Evolutionary conservation across 495 filamentous ascomycete genomes (phyloP).

Genomic region (Neurospora sp.): DNA sequence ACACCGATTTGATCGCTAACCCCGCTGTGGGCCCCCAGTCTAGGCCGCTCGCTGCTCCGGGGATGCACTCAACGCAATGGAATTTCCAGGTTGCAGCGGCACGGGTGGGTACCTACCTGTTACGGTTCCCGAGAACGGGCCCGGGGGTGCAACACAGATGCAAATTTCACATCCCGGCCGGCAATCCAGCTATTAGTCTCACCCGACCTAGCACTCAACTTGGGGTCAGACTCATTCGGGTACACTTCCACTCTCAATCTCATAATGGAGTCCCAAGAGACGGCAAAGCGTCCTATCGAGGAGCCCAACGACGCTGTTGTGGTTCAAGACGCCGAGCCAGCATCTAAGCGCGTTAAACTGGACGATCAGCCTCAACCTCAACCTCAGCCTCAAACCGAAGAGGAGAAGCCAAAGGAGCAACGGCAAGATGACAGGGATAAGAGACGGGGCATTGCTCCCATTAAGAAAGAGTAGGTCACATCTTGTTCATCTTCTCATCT

Average conservation of each 20-base stretch:
- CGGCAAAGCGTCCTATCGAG: conserved; percentile 10
- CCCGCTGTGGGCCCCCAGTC: background rate
- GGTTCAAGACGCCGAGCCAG: conserved; percentile 28
- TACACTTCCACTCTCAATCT: background rate
- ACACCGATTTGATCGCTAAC: background rate
- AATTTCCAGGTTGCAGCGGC: background rate
- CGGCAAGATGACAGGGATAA: conserved; percentile 34
- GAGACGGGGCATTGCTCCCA: conserved; percentile 55
- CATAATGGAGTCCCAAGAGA: conserved; percentile 14
- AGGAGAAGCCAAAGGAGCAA: background rate
- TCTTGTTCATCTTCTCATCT: background rate
- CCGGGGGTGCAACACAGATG: background rate
- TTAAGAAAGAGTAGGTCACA: conserved; percentile 70
- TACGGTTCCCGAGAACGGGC: background rate
- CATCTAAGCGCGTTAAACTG: conserved; percentile 50
- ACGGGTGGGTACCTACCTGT: background rate
- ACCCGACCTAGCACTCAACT: background rate
- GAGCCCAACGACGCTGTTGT: conserved; percentile 2
- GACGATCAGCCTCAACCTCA: conserved; percentile 15
- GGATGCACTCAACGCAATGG: background rate
- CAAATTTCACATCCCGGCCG: background rate
- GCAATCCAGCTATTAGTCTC: background rate
- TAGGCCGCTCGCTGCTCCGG: background rate
- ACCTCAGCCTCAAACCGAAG: background rate
- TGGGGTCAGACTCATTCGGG: background rate